Evolutionary conservation across 2,329 filamentous ascomycete species (phyloP).

Genomic region (Fusarium nelsonii): DNA sequence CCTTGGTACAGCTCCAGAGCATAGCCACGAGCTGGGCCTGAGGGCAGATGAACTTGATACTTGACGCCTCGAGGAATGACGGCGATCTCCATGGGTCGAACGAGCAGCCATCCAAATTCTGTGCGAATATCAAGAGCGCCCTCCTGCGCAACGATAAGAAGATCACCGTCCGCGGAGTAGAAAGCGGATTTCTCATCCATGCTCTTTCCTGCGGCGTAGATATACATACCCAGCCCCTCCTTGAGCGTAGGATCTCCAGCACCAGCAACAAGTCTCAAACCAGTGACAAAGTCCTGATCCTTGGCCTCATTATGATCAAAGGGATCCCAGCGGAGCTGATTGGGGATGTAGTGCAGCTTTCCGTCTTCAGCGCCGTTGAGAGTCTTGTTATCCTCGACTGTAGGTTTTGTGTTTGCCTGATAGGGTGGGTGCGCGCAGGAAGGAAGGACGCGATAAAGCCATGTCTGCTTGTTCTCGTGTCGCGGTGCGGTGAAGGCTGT

Average conservation of each 20-base stretch:
- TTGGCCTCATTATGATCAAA: conserved; percentile 76
- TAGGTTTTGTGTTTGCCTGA: conserved; percentile 57
- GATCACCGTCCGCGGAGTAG: conserved; percentile 86
- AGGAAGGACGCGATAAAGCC: conserved; percentile 78
- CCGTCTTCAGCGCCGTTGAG: conserved; percentile 40
- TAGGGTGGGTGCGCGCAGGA: conserved; percentile 72
- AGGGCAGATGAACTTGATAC: conserved; percentile 76
- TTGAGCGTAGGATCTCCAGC: conserved; percentile 85
- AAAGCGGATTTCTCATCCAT: conserved; percentile 83
- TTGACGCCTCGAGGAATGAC: conserved; percentile 81
- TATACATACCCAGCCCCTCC: conserved; percentile 81
- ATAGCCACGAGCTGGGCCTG: conserved; percentile 75
- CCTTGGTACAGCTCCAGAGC: conserved; percentile 80
- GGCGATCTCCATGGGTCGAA: conserved; percentile 82
- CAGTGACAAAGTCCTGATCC: conserved; percentile 64
- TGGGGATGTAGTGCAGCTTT: conserved; percentile 65
- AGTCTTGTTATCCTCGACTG: conserved; percentile 46
- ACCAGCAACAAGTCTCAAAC: conserved; percentile 79
- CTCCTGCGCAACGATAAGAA: conserved; percentile 80
- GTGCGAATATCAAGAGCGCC: conserved; percentile 81
- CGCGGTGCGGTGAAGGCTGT: conserved; percentile 78
- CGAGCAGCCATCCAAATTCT: conserved; percentile 78
- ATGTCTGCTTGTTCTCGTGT: conserved; percentile 76
- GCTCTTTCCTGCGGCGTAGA: conserved; percentile 82
- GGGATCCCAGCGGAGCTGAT: conserved; percentile 85